phyloP scores from a whole-genome alignment of 176 grass and related monocot genomes.

The Otatea glauca region DNA sequence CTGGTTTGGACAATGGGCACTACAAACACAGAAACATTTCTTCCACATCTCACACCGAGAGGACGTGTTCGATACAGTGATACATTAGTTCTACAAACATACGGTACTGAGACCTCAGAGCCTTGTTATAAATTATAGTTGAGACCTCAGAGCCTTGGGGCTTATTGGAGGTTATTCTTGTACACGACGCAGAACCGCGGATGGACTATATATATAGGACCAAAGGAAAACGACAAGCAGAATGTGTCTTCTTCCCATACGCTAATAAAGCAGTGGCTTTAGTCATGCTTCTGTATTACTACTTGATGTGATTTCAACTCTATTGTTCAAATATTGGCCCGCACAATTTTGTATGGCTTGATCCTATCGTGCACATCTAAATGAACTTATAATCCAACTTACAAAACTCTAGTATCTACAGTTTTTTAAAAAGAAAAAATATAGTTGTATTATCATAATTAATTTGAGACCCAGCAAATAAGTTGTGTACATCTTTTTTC shows the following conservation, averaged over 20 bases:
- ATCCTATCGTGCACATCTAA: no score
- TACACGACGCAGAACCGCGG: neutral
- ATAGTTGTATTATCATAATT: no score
- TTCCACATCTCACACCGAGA: neutral
- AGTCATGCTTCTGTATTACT: neutral
- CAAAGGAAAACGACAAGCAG: neutral
- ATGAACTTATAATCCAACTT: no score
- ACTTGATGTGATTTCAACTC: no score
- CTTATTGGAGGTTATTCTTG: conserved; percentile 21
- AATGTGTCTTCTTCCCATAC: neutral
- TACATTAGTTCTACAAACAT: conserved; percentile 36
- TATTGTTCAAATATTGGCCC: no score
- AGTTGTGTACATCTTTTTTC: no score
- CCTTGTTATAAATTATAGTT: conserved; percentile 27
- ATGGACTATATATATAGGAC: neutral
- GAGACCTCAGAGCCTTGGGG: neutral
- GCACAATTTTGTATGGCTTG: no score
- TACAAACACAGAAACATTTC: neutral
- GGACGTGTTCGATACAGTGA: conserved; percentile 39
- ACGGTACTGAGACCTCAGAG: conserved; percentile 20
- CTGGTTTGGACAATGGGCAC: neutral
- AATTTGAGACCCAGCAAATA: no score
- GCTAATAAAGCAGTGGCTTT: neutral
- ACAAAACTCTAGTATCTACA: no score
- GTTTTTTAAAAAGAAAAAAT: no score